phyloP scores from a whole-genome alignment of 2,329 filamentous ascomycete genomes.

The Truncatella angustata region DNA sequence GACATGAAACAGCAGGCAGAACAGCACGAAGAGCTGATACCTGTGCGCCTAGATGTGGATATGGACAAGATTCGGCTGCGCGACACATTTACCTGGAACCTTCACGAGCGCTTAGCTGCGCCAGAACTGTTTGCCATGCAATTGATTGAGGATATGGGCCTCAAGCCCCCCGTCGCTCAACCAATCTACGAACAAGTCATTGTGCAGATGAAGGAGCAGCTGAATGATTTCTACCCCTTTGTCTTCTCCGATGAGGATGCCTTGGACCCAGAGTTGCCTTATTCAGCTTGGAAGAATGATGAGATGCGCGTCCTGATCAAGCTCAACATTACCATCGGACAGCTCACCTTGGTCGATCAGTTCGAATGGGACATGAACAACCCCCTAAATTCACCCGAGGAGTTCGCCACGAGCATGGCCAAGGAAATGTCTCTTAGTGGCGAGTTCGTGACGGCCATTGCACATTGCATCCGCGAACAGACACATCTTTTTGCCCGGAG shows the following conservation, averaged over 20 bases:
- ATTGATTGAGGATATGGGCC: slow-evolving; percentile 85
- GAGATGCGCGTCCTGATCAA: slow-evolving; percentile 97
- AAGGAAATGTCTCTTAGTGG: slow-evolving; percentile 86
- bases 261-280: slow-evolving; percentile 84
- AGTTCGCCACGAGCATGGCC: slow-evolving; percentile 88
- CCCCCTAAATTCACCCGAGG: slow-evolving; percentile 87
- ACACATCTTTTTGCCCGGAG: slow-evolving; percentile 91
- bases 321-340: slow-evolving; percentile 95
- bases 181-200: slow-evolving; percentile 60
- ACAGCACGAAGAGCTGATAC: slow-evolving; percentile 86
- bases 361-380: slow-evolving; percentile 99
- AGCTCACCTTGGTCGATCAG: slow-evolving; percentile 90
- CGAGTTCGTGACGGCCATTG: slow-evolving; percentile 96
- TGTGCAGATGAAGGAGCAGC: slow-evolving; percentile 79
- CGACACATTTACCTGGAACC: slow-evolving; percentile 98
- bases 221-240: slow-evolving; percentile 91
- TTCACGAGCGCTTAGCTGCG: slow-evolving; percentile 82
- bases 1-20: slow-evolving; percentile 85
- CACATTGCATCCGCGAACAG: slow-evolving; percentile 96
- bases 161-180: slow-evolving; percentile 68
- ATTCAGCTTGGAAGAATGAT: slow-evolving; percentile 95
- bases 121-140: slow-evolving; percentile 84
- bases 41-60: slow-evolving; percentile 88
- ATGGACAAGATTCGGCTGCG: slow-evolving; percentile 93
- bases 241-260: slow-evolving; percentile 87